These are phyloP conservation scores for Albizia julibrissin DNA, from an alignment of 306 rosid species.

Conservation along the genomic window DNA sequence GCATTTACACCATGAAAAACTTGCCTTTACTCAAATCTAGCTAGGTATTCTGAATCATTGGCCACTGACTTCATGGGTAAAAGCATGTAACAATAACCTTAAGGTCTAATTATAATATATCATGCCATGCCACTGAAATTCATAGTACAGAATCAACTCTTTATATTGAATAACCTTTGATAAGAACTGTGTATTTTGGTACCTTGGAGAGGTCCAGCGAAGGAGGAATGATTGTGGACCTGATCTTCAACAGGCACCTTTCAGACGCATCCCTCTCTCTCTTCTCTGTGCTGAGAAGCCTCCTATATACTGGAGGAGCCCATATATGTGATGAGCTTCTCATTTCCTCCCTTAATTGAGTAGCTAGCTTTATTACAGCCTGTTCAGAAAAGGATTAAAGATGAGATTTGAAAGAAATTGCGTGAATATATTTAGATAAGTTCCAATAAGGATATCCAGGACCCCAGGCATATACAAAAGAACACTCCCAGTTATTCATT, in stretches of 20 bases:
- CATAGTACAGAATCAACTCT: not conserved
- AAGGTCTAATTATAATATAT: conserved; percentile 3
- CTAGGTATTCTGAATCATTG: not conserved
- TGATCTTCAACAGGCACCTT: conserved; percentile 73
- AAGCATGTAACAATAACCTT: conserved; percentile 5
- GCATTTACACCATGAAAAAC: conserved; percentile 2
- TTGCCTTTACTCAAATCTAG: not conserved
- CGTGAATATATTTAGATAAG: not conserved
- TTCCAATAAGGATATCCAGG: conserved; percentile 8
- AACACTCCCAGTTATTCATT: not conserved
- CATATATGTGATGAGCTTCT: conserved; percentile 70
- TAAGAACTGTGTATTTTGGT: conserved; percentile 8
- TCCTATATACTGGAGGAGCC: conserved; percentile 78
- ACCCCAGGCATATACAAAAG: conserved; percentile 11
- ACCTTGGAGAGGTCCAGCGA: conserved; percentile 75
- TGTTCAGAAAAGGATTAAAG: conserved; percentile 37
- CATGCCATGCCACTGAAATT: conserved; percentile 9
- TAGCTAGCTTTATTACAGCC: conserved; percentile 69
- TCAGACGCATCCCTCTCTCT: conserved; percentile 84
- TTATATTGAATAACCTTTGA: conserved; percentile 10
- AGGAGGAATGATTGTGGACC: conserved; percentile 68
- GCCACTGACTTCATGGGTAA: not conserved
- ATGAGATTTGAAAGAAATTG: conserved; percentile 19
- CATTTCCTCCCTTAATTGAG: conserved; percentile 59
- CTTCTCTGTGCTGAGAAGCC: conserved; percentile 80